Conservation (phyloP, 495 filamentous ascomycete genomes). For the Darksidea phi region DNA sequence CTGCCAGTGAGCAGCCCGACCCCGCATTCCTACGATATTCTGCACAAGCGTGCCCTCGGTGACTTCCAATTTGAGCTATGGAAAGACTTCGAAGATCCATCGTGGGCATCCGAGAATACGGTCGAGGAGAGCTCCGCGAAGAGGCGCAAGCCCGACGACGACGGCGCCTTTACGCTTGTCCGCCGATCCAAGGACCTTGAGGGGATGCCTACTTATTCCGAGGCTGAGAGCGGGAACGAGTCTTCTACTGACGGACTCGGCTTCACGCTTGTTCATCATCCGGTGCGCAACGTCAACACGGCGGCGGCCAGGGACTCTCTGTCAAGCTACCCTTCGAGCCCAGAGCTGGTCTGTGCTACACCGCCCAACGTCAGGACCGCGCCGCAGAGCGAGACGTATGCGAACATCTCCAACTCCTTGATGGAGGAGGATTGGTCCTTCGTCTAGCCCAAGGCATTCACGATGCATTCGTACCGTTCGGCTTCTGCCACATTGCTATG, state of each 20-base stretch:
- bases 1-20: slow-evolving; percentile 3
- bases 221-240: slow-evolving; percentile 1
- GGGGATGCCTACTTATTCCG: not conserved
- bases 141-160: not conserved
- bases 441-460: no score
- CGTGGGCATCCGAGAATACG: not conserved
- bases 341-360: no score
- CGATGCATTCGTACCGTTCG: no score
- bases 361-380: no score
- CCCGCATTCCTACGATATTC: slow-evolving; percentile 4
- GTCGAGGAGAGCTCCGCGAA: not conserved
- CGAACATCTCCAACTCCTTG: no score
- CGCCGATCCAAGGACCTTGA: slow-evolving; percentile 2
- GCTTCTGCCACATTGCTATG: no score
- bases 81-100: slow-evolving; percentile 1
- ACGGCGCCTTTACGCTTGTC: not conserved
- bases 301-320: no score
- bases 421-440: no score
- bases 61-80: slow-evolving; percentile 24
- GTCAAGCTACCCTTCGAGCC: no score
- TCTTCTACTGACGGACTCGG: slow-evolving; percentile 12
- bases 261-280: slow-evolving; percentile 14
- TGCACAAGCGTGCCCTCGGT: slow-evolving; percentile 2
- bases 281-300: not conserved
- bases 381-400: no score